Evolutionary conservation across 352 stramenopile species (phyloP).

Genomic region (Pythium guiyangense): DNA sequence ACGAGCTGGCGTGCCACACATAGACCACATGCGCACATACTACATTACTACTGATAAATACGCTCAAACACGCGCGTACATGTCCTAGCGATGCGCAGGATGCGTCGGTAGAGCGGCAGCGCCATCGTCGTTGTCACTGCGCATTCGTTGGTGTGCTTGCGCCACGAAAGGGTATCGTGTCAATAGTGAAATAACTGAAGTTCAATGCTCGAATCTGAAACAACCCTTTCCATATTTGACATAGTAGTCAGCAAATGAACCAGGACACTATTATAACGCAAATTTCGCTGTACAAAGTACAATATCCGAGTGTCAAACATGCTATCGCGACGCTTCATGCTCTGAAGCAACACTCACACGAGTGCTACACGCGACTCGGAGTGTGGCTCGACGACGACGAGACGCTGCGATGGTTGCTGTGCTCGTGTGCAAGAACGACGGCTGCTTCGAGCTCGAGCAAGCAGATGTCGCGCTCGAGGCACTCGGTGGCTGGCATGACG

Average conservation of each 20-base stretch:
- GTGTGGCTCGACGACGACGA: too few species aligned
- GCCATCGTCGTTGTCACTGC: slow-evolving; percentile 18
- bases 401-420: slow-evolving; percentile 42
- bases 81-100: slow-evolving; percentile 61
- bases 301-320: too few species aligned
- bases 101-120: slow-evolving; percentile 65
- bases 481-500: slow-evolving; percentile 26
- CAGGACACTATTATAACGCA: too few species aligned
- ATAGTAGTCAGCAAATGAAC: too few species aligned
- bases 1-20: too few species aligned
- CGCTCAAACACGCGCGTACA: slow-evolving; percentile 34
- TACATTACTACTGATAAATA: neutral
- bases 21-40: neutral
- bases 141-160: slow-evolving; percentile 1
- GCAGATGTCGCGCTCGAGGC: slow-evolving; percentile 19
- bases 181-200: neutral
- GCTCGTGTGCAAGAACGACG: slow-evolving; percentile 79
- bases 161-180: neutral
- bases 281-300: too few species aligned
- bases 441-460: slow-evolving; percentile 62
- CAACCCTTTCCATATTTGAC: neutral
- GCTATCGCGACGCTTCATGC: too few species aligned
- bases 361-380: neutral
- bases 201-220: neutral
- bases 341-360: too few species aligned